These are phyloP conservation scores for Centrapalus pauciflorus DNA, from an alignment of 129 eudicot species.

Conservation along the genomic window DNA sequence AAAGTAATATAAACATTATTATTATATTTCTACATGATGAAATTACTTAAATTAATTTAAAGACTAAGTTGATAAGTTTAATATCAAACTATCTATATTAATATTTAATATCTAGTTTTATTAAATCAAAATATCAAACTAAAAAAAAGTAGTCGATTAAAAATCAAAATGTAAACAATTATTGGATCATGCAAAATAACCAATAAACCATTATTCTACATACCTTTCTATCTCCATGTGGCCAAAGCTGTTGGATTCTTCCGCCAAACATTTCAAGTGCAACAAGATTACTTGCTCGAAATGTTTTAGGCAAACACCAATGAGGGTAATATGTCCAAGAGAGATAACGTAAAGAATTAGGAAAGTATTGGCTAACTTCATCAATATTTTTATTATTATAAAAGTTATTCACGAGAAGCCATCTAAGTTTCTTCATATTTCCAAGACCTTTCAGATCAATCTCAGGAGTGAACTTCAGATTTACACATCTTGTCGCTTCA, in stretches of 20 bases:
- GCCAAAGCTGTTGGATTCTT: background rate
- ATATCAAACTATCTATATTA: no score
- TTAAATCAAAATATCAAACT: no score
- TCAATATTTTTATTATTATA: no score
- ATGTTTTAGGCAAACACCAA: background rate
- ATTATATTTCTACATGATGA: no score
- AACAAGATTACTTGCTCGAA: background rate
- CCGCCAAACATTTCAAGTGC: background rate
- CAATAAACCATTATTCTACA: background rate
- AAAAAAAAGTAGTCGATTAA: no score
- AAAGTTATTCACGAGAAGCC: background rate
- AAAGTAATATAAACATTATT: no score
- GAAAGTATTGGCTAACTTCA: background rate
- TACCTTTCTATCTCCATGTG: background rate
- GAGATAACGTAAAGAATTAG: background rate
- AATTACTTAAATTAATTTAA: no score
- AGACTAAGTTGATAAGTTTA: no score
- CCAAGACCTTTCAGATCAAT: background rate
- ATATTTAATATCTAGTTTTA: no score
- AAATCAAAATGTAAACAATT: no score
- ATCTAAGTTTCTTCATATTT: background rate
- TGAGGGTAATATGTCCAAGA: background rate
- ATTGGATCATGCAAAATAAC: no score
- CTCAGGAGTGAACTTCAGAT: no score
- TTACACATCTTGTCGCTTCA: background rate